phyloP scores from a whole-genome alignment of 352 stramenopile genomes.

The Globisporangium mamillatum region DNA sequence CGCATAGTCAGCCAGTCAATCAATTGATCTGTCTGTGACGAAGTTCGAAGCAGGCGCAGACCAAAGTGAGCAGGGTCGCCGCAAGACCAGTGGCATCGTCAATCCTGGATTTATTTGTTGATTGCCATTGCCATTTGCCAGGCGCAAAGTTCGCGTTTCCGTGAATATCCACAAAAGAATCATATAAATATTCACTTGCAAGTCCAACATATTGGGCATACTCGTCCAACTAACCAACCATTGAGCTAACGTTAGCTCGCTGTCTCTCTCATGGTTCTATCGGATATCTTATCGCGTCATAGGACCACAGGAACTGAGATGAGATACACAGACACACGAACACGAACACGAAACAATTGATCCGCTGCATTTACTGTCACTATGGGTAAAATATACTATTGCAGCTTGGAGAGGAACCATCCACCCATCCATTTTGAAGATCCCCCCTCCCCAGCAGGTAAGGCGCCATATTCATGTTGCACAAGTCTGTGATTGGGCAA shows the following conservation, averaged over 20 bases:
- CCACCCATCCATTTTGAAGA: neutral
- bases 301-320: neutral
- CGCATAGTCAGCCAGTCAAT: neutral
- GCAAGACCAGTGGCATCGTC: neutral
- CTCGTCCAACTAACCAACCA: neutral
- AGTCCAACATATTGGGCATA: too few relatives aligned
- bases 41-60: neutral
- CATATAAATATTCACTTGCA: neutral
- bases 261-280: neutral
- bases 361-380: neutral
- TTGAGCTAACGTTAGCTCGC: neutral
- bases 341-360: neutral
- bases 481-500: neutral
- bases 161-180: neutral
- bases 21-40: neutral
- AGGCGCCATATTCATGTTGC: neutral
- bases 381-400: neutral
- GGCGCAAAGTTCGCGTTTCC: neutral
- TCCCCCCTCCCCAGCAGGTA: neutral
- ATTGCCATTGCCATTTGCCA: neutral
- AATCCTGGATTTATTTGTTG: constrained; percentile 14
- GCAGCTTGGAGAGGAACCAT: neutral
- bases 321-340: neutral
- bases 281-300: neutral
- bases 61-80: neutral